Conservation (phyloP, 768 basidiomycete species). For the Pleurotus giganteus region DNA sequence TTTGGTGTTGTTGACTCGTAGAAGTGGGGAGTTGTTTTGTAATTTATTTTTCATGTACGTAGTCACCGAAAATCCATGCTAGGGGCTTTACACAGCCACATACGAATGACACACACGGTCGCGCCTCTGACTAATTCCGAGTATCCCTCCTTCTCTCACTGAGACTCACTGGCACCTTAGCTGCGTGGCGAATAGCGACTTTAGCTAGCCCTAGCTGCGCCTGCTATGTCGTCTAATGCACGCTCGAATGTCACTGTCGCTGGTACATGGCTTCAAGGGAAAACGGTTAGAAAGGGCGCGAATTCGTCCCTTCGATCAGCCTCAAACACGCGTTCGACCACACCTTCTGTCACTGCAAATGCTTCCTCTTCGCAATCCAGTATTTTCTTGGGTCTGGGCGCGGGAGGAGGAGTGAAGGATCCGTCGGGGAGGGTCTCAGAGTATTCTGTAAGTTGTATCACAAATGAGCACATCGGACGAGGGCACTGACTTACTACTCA, state of each 20-base stretch:
- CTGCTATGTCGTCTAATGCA: conserved; percentile 9
- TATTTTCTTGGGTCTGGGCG: conserved; percentile 38
- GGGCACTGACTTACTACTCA: conserved; percentile 21
- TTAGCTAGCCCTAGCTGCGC: conserved; percentile 1
- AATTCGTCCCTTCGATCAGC: conserved; percentile 21
- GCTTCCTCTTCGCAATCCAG: conserved; percentile 49
- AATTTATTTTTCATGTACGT: no score
- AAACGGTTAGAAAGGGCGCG: conserved; percentile 69
- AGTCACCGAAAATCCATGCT: no score
- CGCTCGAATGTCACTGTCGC: conserved; percentile 32
- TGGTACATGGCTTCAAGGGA: conserved; percentile 68
- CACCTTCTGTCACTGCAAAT: conserved; percentile 50
- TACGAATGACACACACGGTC: no score
- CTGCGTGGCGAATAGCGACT: no score
- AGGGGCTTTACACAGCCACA: no score
- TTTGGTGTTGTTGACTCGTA: conserved; percentile 44
- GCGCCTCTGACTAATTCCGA: no score
- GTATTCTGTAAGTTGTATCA: conserved; percentile 59
- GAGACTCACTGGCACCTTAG: no score
- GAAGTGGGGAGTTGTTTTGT: no score
- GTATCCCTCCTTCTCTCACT: no score
- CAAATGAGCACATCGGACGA: not conserved
- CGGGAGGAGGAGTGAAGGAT: conserved; percentile 82
- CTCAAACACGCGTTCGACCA: conserved; percentile 56
- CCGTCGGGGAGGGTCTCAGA: conserved; percentile 78